Conservation (phyloP, 192 early-diverging fungal species). For the Backusella parvicylindrica region DNA sequence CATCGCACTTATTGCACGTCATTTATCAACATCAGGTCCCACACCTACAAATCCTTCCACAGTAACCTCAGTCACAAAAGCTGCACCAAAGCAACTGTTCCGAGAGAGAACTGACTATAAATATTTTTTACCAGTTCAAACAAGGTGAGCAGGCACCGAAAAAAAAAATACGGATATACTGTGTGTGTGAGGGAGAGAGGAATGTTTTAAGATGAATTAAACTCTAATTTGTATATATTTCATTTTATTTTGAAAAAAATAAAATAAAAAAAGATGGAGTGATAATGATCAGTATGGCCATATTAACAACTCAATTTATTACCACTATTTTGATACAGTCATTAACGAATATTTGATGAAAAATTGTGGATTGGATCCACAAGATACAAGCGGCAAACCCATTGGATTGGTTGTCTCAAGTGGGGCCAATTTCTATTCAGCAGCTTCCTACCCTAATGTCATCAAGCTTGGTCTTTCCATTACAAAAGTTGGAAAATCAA, state of each 20-base stretch:
- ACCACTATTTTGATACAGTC: constrained; percentile 53
- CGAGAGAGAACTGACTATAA: constrained; percentile 14
- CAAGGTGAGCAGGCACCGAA: constrained; percentile 11
- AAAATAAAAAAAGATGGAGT: constrained; percentile 44
- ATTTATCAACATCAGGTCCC: background rate
- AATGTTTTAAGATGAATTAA: background rate
- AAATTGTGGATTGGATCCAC: constrained; percentile 39
- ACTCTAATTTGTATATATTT: background rate
- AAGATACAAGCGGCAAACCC: constrained; percentile 19
- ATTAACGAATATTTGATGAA: constrained; percentile 54
- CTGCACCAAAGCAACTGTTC: background rate
- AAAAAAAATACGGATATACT: background rate
- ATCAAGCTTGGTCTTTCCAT: constrained; percentile 48
- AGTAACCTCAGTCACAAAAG: background rate
- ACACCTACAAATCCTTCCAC: background rate
- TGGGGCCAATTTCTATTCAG: constrained; percentile 37
- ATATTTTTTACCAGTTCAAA: constrained; percentile 23
- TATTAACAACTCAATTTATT: constrained; percentile 58
- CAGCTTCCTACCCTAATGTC: constrained; percentile 45
- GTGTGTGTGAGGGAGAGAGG: background rate
- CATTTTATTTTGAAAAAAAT: background rate
- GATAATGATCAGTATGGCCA: constrained; percentile 64
- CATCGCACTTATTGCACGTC: background rate
- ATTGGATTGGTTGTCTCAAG: constrained; percentile 47
- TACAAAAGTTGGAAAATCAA: constrained; percentile 43